Base-by-base conservation (phyloP, 2,329 filamentous ascomycete genomes). In the Remersonia thermophila region DNA sequence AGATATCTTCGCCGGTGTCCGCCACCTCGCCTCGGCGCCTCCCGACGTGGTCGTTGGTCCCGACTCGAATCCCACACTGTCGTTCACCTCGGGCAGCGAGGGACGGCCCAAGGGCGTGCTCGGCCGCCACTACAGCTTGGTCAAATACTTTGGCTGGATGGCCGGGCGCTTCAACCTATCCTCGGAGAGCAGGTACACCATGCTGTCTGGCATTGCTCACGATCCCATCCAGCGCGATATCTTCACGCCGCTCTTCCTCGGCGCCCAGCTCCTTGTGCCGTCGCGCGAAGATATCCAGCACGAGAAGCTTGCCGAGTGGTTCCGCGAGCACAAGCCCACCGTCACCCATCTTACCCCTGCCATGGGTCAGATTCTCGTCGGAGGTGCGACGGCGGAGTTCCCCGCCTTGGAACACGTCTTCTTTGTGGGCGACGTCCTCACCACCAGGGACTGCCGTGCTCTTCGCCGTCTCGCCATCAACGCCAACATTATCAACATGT, bases 101-200 rank as follows among this genome's bases (percentile, higher is more conserved):
- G 84, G 83, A 31, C 67, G 73, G 46, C 86, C 85, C 25, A 94
- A 93, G 65, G 85, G 85, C 47, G 89, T 96, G 10, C 70, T 77
- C 38, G 87, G 89, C 1, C 73, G 89, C 11, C 89, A 96, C 59
- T 96, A 81, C 61, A 82, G 76, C 34, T 64, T 96, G 42, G 73
- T 85, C 1, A 78, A 81, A 50, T 96, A 94, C 62, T 93, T 89
- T 53, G 76, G 79, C 14, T 96, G 86, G 87, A 96, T 96, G 89
- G 76, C 84, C 0, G 63, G 91, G 59, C 75, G 66, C 2, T 96
- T 96, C 56, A 66, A 75, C 33, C 67, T 93, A 32, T 78, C 74
- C 1, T 67, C 77, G 7, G 69, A 83, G 29, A 79, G 79, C 54
- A 73, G 70, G 44, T 95, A 93, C 53, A 85, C 86, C 3, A 78